These are phyloP conservation scores for Diaporthe destruens DNA, from an alignment of 2,329 filamentous ascomycete genomes.

Conservation along the genomic window DNA sequence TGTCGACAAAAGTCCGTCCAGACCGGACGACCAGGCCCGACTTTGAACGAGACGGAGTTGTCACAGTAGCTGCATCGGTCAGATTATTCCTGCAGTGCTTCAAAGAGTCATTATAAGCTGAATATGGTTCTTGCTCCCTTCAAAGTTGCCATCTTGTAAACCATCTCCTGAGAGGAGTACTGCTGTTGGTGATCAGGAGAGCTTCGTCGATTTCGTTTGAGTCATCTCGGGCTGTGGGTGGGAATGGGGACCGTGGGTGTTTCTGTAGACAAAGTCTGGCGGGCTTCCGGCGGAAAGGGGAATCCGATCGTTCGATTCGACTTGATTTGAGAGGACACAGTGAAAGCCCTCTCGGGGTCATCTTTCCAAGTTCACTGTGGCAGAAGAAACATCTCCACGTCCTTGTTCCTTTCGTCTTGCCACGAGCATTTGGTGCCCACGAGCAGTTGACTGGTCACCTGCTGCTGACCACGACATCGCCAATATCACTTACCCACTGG, in stretches of 20 bases:
- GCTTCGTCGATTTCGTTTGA: neutral
- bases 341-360: neutral
- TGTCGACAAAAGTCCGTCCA: neutral
- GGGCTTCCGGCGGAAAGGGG: neutral
- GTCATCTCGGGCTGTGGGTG: neutral
- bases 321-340: neutral
- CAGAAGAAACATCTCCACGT: neutral
- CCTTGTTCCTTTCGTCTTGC: neutral
- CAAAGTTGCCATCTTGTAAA: no score
- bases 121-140: neutral
- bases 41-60: neutral
- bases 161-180: no score
- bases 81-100: neutral
- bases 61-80: neutral
- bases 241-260: no score
- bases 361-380: neutral
- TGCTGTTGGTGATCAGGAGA: neutral
- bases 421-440: neutral
- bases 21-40: slow-evolving; percentile 2
- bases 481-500: neutral
- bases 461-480: neutral
- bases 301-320: neutral
- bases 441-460: neutral
- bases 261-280: neutral
- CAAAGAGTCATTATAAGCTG: neutral